Evolutionary conservation across 139 green algal species (phyloP), one percentile per base, ranked within the genome.

Genomic region (Chlamydomonas eustigma): DNA sequence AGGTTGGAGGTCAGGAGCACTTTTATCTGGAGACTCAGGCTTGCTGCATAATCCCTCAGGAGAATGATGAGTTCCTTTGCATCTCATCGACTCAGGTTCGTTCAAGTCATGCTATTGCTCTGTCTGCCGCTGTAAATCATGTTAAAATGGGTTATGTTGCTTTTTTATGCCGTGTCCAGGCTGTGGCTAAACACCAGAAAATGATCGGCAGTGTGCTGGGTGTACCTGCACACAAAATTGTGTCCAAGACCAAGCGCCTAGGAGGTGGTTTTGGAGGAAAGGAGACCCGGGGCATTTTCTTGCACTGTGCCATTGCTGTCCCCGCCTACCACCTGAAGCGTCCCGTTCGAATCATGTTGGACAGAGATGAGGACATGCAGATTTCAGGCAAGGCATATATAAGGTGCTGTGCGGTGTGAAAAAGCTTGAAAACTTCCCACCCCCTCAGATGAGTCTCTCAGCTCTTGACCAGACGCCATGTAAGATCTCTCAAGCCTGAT

Each of bases 221-320:
- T n/a, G 74, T 98, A 1, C 92, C 94, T 2, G 74, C 79, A 39
- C 80, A 97, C 88, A 96, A 96, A 84, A 76, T 98, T 8, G 85
- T 97, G 2, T 88, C 82, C 80, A 89, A 90, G 44, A 93, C 91
- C 33, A 98, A 98, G 84, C 90, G 95, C 39, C 80, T 98, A 24
- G 94, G 95, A 44, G 95, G 95, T 39, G 95, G 94, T 2, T 98
- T 98, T 75, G 95, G 95, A n/a, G 95, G 95, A 79, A 98, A 98
- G 84, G 95, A 98, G 88, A 95, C 93, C 0, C 88, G 95, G 63
- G 78, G 80, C 37, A 91, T 86, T 30, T 93, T 95, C 69, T 24
- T 97, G 32, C 87, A 92, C 75, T 83, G 78, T 33, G 90, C 88
- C 2, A 86, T 80, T 0, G 93, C 93, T 0, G 85, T 98, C 63